Base-by-base conservation (phyloP, 176 grass and related monocot species). In the Dactylis glomerata region DNA sequence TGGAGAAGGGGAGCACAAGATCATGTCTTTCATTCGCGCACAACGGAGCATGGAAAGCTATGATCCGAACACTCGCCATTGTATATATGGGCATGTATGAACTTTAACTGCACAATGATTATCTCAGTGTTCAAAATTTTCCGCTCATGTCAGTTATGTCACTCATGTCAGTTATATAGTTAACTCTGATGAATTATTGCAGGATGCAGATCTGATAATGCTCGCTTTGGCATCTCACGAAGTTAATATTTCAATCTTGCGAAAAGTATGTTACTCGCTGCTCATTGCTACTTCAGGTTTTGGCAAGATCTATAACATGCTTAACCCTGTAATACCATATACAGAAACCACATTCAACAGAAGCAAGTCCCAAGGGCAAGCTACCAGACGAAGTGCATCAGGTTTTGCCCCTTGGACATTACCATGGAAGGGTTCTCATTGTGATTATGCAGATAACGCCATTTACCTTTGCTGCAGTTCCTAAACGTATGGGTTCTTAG, bases 1-100 rank as follows among this genome's bases (percentile, higher is more conserved):
- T 24, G 95, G 95, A 52, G 95, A 97, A 85, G 95, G 95, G n/a
- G 95, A 94, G 86, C 88, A 97, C 88, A 97, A 97, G 78, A 82
- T 97, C 77, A 89, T 89, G 67, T 87, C 90, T 26, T 97, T 86
- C 86, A 92, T 97, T 62, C 88, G 90, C 0, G 63, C 79, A 17
- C 95, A 97, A 69, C 85, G 88, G 23, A 87, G 86, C 81, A 71
- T 75, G 55, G 86, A 87, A 55, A 81, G 65, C 36, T 97, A 85
- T 87, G 94, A 94, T 41, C 92, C 86, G 42, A 97, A 97, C 57
- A 94, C 94, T 20, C 87, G 86, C 0, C 94, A 94, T 51, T 97
- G 92, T 23, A 85, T 97, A 31, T 94, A 94, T 82, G 92, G 92
- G 30, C 51, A 91, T 88, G 95, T 97, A 97, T 10, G 68, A 40